Percentiles rank a stretch among this genome's conserved stretches.
Conservation (phyloP, 2,329 filamentous ascomycete genomes). For the Cytospora chrysosperma region DNA sequence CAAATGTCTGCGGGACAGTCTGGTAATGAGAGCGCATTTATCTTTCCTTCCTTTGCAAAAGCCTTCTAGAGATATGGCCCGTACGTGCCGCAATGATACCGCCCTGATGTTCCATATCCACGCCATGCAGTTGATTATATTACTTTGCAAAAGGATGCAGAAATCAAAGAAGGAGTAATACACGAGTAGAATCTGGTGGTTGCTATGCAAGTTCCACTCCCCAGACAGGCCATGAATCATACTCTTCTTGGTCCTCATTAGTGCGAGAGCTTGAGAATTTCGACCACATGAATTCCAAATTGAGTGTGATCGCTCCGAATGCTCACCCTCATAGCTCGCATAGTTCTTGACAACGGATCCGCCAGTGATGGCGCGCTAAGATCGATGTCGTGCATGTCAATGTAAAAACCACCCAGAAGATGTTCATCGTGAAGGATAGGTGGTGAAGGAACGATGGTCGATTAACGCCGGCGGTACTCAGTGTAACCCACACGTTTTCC, state of each 20-base stretch:
- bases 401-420: not conserved
- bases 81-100: not conserved
- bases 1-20: not conserved
- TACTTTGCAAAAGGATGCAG: not conserved
- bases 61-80: constrained; percentile 6
- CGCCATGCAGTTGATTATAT: constrained; percentile 3
- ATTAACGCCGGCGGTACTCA: not conserved
- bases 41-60: not conserved
- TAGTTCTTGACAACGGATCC: not conserved
- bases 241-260: not conserved
- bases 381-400: not conserved
- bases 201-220: not conserved
- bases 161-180: not conserved
- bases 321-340: not conserved
- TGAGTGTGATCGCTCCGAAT: no score
- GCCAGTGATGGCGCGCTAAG: not conserved
- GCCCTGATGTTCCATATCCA: not conserved
- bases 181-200: not conserved
- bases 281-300: not conserved
- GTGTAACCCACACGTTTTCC: not conserved
- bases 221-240: not conserved
- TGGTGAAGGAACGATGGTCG: no score
- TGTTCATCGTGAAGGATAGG: not conserved
- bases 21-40: no score
- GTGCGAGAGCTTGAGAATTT: not conserved